phyloP scores from a whole-genome alignment of 768 basidiomycete species.

The Russula griseocarnosa region DNA sequence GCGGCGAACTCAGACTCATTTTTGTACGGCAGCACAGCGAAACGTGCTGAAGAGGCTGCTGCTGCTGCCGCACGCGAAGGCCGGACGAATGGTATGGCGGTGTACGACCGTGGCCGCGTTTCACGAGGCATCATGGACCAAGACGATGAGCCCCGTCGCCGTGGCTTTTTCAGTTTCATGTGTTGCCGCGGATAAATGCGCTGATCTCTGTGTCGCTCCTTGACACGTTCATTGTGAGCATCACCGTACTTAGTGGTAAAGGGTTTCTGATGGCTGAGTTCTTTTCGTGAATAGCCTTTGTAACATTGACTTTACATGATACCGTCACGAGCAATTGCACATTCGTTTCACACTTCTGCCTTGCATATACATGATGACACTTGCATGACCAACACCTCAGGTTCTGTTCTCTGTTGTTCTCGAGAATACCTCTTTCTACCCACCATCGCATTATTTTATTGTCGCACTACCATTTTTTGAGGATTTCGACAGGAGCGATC shows the following conservation, averaged over 20 bases:
- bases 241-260: background rate
- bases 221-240: conserved; percentile 14
- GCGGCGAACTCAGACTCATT: conserved; percentile 53
- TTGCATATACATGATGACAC: conserved; percentile 19
- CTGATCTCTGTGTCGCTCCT: background rate
- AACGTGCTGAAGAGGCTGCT: conserved; percentile 47
- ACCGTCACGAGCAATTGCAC: conserved; percentile 10
- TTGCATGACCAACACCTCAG: conserved; percentile 1
- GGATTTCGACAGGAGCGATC: background rate
- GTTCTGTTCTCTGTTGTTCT: conserved; percentile 18
- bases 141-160: conserved; percentile 57
- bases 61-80: conserved; percentile 38
- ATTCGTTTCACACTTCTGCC: conserved; percentile 4
- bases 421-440: background rate
- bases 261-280: background rate
- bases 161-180: conserved; percentile 59
- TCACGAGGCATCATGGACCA: conserved; percentile 55
- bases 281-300: conserved; percentile 11
- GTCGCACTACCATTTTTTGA: conserved; percentile 1
- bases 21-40: conserved; percentile 56
- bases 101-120: conserved; percentile 66
- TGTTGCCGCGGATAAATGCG: conserved; percentile 60
- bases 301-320: conserved; percentile 11
- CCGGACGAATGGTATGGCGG: conserved; percentile 50
- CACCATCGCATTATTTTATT: conserved; percentile 9